Base-by-base conservation (phyloP, 805 yeast genomes). In the Ogataea kodamae region DNA sequence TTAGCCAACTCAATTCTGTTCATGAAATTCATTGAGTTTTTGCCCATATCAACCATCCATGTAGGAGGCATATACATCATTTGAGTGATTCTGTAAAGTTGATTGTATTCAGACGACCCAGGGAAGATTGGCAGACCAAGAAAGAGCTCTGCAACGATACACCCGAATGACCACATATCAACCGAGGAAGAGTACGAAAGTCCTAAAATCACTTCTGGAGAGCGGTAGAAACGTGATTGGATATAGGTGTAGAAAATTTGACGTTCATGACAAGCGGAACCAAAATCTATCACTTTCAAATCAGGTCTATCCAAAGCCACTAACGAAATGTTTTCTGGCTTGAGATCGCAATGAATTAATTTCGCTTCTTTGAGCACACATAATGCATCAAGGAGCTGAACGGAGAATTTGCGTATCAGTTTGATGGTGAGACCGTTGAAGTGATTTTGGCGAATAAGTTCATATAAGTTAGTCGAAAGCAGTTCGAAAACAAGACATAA, bases 1-100 rank as follows among this genome's bases (percentile, higher is more conserved):
- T 25, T 28, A 9, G 37, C 35, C 16, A 32, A 31, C 13, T 30
- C 23, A 3, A 29, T 20, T 35, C 47, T 47, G 33, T 52, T 48
- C 61, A 83, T 70, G 48, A 82, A 92, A 46, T 79, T 76, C 28
- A 68, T 61, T 1, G 95, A 70, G 57, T 81, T 87, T 46, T 86
- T 81, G 17, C 97, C 98, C 78, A 85, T 87, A 44, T 90, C 97
- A 45, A 90, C 69, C 98, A 92, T 92, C 86, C 96, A 95, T 15
- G 81, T 65, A 8, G 96, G 97, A 15, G 98, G 98, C 43, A 67
- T 59, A 0, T 95, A 96, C 39, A 90, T 59, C 67, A 88, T 82
- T 25, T 81, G 81, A 3, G 81, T 76, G 22, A 92, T 88, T 46
- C 96, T 78, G 42, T 76, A 69, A 26, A 94, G 64, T 59, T 90